Conservation (phyloP, 2,329 filamentous ascomycete species). For the Ceratocystis huliohia region DNA sequence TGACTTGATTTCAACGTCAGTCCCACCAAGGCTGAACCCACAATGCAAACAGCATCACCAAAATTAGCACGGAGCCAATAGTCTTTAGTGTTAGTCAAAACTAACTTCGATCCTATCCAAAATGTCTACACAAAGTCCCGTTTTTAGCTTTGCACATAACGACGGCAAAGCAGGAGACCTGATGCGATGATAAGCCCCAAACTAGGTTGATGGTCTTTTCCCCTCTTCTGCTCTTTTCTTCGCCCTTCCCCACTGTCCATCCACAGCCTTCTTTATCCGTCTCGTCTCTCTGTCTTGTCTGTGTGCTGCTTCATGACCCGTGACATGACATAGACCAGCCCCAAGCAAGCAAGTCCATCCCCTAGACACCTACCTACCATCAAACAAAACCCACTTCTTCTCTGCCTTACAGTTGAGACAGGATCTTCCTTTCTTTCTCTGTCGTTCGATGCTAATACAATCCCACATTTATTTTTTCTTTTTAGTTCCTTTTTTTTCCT, state of each 20-base stretch:
- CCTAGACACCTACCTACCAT: background rate
- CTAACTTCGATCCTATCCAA: background rate
- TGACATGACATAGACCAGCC: background rate
- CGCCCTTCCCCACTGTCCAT: background rate
- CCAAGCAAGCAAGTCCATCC: background rate
- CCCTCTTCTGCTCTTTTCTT: background rate
- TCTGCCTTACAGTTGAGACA: background rate
- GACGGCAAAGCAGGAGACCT: too few species aligned
- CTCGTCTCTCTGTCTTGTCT: background rate
- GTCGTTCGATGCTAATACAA: background rate
- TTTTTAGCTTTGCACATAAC: too few species aligned
- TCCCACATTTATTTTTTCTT: background rate
- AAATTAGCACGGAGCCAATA: slow-evolving; percentile 1
- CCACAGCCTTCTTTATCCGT: background rate
- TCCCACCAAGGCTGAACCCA: slow-evolving; percentile 2
- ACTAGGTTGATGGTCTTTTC: too few species aligned
- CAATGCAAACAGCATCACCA: slow-evolving; percentile 5
- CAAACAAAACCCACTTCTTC: slow-evolving; percentile 9
- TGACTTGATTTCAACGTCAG: slow-evolving; percentile 4
- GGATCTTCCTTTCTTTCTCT: background rate
- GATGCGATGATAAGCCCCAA: too few species aligned
- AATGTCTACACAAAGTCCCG: background rate
- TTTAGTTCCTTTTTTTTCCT: background rate
- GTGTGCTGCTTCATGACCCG: background rate
- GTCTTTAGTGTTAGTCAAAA: background rate